A percentile compares a stretch with the other conserved stretches of the same genome.
Conservation (phyloP, 1,284 basidiomycete species). For the Coniferiporia weirii region DNA sequence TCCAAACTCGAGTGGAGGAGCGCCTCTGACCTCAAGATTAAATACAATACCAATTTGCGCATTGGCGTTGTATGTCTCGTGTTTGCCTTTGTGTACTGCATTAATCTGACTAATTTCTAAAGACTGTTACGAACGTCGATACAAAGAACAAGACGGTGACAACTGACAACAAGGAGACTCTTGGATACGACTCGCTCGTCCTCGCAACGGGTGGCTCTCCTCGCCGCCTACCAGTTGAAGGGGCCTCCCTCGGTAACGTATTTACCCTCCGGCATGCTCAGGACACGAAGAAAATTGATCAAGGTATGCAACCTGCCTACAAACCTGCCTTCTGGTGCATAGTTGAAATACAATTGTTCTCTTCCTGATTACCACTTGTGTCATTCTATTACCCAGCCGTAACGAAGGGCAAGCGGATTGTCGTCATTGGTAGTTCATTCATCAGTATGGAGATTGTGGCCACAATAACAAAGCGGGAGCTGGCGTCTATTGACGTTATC, state of each 20-base stretch:
- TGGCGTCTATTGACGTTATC: slow-evolving; percentile 75
- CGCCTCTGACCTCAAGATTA: slow-evolving; percentile 71
- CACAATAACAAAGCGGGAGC: slow-evolving; percentile 70
- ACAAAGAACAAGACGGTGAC: slow-evolving; percentile 54
- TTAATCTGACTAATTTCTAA: slow-evolving; percentile 8
- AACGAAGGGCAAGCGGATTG: slow-evolving; percentile 69
- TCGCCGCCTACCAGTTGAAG: slow-evolving; percentile 72
- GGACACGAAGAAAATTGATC: slow-evolving; percentile 75
- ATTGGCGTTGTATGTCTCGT: slow-evolving; percentile 50
- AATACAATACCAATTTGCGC: slow-evolving; percentile 75
- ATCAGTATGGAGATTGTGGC: slow-evolving; percentile 91
- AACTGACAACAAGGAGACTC: slow-evolving; percentile 50
- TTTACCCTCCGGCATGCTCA: slow-evolving; percentile 69
- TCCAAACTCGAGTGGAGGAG: slow-evolving; percentile 74
- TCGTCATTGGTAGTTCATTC: slow-evolving; percentile 88
- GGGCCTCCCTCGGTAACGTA: slow-evolving; percentile 74
- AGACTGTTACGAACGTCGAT: slow-evolving; percentile 69
- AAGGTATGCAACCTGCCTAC: slow-evolving; percentile 35
- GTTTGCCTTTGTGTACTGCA: background rate
- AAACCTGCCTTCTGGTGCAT: background rate
- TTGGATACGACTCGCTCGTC: slow-evolving; percentile 70
- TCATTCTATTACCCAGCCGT: slow-evolving; percentile 34
- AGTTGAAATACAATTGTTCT: background rate
- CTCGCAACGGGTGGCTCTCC: slow-evolving; percentile 69
- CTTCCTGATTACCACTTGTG: background rate